Conservation (phyloP, 345 rosid species). For the Tarenaya hassleriana region DNA sequence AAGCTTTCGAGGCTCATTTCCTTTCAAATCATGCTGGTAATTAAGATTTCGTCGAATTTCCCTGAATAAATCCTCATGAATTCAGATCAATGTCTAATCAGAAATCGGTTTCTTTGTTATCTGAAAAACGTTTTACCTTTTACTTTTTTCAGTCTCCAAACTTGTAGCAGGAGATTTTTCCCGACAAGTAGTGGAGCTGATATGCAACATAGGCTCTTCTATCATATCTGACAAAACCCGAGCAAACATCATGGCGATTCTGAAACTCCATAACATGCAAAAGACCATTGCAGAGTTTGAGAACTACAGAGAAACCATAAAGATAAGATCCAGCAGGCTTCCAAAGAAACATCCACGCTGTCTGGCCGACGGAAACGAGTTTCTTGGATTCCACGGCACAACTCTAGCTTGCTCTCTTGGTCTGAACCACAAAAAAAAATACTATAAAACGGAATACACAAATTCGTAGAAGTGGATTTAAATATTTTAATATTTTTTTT, state of each 20-base stretch:
- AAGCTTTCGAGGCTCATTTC: constrained; percentile 47
- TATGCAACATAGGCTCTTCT: constrained; percentile 38
- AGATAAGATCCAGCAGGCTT: constrained; percentile 44
- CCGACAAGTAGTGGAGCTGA: constrained; percentile 56
- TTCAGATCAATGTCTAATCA: no score
- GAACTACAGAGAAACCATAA: constrained; percentile 54
- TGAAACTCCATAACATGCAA: constrained; percentile 56
- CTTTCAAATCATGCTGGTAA: constrained; percentile 63
- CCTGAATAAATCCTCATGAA: no score
- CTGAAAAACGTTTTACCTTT: no score
- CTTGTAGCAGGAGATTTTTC: constrained; percentile 62
- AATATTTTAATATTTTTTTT: no score
- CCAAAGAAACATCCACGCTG: constrained; percentile 54
- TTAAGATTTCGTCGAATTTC: not conserved
- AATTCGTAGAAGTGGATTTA: no score
- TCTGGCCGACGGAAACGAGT: constrained; percentile 74
- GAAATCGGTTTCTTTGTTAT: no score
- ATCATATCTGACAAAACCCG: constrained; percentile 24
- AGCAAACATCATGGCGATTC: constrained; percentile 27
- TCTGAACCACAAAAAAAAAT: not conserved
- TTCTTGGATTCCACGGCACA: constrained; percentile 56
- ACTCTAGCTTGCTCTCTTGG: constrained; percentile 47
- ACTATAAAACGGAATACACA: no score
- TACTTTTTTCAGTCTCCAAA: constrained; percentile 36
- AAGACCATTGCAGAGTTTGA: constrained; percentile 48